A percentile compares a stretch with the other conserved stretches of the same genome.
phyloP scores from a whole-genome alignment of 495 filamentous ascomycete genomes.

The Xylaria castorea region DNA sequence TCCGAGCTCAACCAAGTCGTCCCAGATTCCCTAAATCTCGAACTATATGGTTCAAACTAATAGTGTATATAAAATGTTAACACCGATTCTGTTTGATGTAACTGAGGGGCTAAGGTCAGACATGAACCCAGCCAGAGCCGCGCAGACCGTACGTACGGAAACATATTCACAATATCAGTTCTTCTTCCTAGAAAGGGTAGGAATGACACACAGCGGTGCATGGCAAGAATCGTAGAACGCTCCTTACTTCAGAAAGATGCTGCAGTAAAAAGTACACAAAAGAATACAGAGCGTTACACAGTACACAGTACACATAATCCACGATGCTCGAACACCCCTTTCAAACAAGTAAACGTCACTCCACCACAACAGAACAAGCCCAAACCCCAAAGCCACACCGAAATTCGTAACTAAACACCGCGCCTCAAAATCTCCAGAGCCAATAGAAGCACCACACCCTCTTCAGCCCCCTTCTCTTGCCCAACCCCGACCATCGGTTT shows the following conservation, averaged over 20 bases:
- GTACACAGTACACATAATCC: background rate
- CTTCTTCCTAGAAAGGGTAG: background rate
- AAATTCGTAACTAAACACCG: background rate
- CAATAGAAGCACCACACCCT: background rate
- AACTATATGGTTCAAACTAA: background rate
- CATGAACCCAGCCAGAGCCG: background rate
- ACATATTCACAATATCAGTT: background rate
- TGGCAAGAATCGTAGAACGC: background rate
- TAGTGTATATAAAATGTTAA: background rate
- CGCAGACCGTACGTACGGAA: background rate
- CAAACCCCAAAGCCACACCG: constrained; percentile 11
- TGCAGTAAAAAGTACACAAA: background rate
- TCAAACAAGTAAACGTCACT: background rate
- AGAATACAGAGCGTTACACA: background rate
- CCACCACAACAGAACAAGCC: background rate
- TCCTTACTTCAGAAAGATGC: background rate
- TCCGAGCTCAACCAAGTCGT: background rate
- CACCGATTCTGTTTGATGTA: background rate
- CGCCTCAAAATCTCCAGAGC: background rate
- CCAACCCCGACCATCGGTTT: constrained; percentile 8
- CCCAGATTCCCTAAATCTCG: background rate
- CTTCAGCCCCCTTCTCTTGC: background rate
- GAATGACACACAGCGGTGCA: background rate
- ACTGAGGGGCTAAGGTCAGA: background rate
- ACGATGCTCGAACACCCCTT: background rate